These are phyloP conservation scores for Dioszegia hungarica DNA, from an alignment of 768 basidiomycete species.

Conservation along the genomic window DNA sequence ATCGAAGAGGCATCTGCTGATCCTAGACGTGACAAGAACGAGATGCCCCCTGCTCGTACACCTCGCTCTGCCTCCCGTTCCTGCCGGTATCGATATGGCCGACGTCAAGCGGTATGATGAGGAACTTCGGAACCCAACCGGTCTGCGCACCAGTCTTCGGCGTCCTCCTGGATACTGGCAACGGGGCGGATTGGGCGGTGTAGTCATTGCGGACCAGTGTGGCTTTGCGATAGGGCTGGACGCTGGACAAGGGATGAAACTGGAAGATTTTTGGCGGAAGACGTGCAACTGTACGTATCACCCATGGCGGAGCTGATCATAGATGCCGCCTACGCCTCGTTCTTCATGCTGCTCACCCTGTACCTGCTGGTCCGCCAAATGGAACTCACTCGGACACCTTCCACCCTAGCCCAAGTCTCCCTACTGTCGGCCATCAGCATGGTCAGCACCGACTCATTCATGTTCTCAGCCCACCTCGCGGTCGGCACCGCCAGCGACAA, in stretches of 20 bases:
- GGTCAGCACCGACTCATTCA: conserved; percentile 71
- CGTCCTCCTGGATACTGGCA: conserved; percentile 35
- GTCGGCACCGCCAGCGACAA: conserved; percentile 82
- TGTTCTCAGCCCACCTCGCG: conserved; percentile 83
- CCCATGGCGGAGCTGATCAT: conserved; percentile 2
- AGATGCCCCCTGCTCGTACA: conserved; percentile 37
- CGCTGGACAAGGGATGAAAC: conserved; percentile 60
- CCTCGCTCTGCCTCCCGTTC: conserved; percentile 36
- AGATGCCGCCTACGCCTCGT: conserved; percentile 70
- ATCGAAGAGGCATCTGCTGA: background rate
- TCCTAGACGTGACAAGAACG: conserved; percentile 10
- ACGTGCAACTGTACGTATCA: conserved; percentile 57
- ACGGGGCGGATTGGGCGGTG: conserved; percentile 51
- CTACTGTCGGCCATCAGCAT: conserved; percentile 78
- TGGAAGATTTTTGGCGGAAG: conserved; percentile 64
- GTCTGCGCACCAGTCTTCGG: conserved; percentile 22
- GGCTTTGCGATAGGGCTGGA: conserved; percentile 67
- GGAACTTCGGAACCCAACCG: conserved; percentile 39
- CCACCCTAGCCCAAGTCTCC: conserved; percentile 71
- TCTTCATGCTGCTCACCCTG: conserved; percentile 66
- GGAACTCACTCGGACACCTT: conserved; percentile 68
- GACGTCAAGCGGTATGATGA: conserved; percentile 33
- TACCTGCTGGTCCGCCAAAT: conserved; percentile 69
- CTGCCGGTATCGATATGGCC: conserved; percentile 10
- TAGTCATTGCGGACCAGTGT: conserved; percentile 74